phyloP scores from a whole-genome alignment of 768 basidiomycete species.

The Lactarius psammicola region DNA sequence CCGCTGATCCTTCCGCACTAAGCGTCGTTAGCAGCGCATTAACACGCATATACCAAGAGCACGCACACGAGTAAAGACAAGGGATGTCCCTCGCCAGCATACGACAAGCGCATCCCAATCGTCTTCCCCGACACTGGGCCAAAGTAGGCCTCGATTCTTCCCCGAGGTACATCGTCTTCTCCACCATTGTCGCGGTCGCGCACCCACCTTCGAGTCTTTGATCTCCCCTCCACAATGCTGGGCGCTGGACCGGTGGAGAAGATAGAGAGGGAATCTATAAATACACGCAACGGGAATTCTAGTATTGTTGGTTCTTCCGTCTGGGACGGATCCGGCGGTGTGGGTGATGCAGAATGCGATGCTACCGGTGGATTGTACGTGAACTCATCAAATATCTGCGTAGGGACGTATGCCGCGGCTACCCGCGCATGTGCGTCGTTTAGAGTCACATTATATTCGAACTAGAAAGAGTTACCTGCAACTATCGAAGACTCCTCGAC shows the following conservation, averaged over 20 bases:
- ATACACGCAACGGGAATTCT: slow-evolving; percentile 78
- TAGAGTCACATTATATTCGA: not conserved
- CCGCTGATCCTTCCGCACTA: slow-evolving; percentile 74
- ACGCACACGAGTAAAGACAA: slow-evolving; percentile 75
- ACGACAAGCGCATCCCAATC: slow-evolving; percentile 85
- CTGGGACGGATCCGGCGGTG: slow-evolving; percentile 30
- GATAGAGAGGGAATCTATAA: slow-evolving; percentile 90
- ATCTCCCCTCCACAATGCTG: slow-evolving; percentile 29
- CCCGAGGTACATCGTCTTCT: slow-evolving; percentile 41
- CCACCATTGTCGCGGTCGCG: slow-evolving; percentile 46
- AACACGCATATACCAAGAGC: not conserved
- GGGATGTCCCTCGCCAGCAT: slow-evolving; percentile 74
- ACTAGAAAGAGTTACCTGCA: slow-evolving; percentile 51
- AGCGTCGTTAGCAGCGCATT: slow-evolving; percentile 5
- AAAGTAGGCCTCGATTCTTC: slow-evolving; percentile 60
- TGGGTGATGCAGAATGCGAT: slow-evolving; percentile 30
- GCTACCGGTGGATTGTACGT: slow-evolving; percentile 49
- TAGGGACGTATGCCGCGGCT: slow-evolving; percentile 85
- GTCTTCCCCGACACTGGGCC: slow-evolving; percentile 50
- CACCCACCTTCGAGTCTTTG: slow-evolving; percentile 49
- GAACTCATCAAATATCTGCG: slow-evolving; percentile 79
- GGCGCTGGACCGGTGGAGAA: slow-evolving; percentile 69
- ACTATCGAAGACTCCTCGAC: slow-evolving; percentile 86
- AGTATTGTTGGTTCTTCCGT: slow-evolving; percentile 47
- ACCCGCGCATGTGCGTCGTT: slow-evolving; percentile 1